A percentile compares a stretch with the other conserved stretches of the same genome.
These are phyloP conservation scores for Hapsidospora chrysogenum DNA, from an alignment of 495 filamentous ascomycete species.

Conservation along the genomic window DNA sequence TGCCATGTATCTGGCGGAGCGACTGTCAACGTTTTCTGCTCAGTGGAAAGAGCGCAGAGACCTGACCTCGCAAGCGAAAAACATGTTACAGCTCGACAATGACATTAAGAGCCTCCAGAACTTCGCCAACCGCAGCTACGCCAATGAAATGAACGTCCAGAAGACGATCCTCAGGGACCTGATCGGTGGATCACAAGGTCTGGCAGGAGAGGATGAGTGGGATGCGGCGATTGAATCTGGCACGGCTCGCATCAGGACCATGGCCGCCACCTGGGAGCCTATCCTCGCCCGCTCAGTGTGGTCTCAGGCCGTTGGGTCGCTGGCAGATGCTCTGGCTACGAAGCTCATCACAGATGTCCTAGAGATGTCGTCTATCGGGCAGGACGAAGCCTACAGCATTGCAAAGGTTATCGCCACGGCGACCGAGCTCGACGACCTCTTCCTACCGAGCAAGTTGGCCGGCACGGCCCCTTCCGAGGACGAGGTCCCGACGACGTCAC, in stretches of 20 bases:
- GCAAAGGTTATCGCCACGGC: conserved; percentile 54
- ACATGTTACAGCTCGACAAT: conserved; percentile 42
- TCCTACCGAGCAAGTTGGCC: conserved; percentile 36
- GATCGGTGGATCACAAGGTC: conserved; percentile 48
- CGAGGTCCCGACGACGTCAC: conserved; percentile 46
- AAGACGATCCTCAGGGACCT: conserved; percentile 70
- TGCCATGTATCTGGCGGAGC: conserved; percentile 56
- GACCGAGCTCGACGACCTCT: conserved; percentile 56
- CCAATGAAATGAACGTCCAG: conserved; percentile 73
- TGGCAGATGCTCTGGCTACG: conserved; percentile 61
- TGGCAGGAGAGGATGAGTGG: conserved; percentile 39
- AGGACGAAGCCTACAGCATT: conserved; percentile 68
- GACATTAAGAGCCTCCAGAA: conserved; percentile 58
- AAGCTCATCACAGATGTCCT: conserved; percentile 75
- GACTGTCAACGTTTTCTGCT: conserved; percentile 41
- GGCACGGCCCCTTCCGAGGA: conserved; percentile 10
- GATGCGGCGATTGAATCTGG: conserved; percentile 55
- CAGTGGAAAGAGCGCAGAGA: conserved; percentile 30
- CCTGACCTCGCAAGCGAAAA: conserved; percentile 25
- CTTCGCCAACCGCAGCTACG: conserved; percentile 73
- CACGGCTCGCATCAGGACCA: conserved; percentile 46
- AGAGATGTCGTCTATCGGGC: conserved; percentile 73
- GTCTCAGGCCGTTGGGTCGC: conserved; percentile 68
- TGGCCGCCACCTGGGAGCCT: conserved; percentile 59
- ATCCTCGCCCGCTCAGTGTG: conserved; percentile 70